These are phyloP conservation scores for Caryopteris hybrid DNA, from an alignment of 305 asterid species.

Conservation along the genomic window DNA sequence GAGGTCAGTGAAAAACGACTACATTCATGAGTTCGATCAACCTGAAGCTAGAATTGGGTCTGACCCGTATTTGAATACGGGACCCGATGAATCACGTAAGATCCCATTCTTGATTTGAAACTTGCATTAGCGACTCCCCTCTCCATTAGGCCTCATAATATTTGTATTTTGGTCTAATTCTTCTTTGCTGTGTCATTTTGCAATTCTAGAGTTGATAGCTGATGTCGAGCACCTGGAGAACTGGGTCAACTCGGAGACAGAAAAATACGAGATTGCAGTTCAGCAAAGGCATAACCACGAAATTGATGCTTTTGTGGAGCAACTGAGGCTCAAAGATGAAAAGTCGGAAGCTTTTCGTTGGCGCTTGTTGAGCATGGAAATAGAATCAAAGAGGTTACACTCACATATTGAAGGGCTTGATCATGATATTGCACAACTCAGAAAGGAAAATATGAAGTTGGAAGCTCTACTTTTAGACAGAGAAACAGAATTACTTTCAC, in stretches of 20 bases:
- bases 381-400: slow-evolving; percentile 68
- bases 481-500: slow-evolving; percentile 56
- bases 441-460: slow-evolving; percentile 57
- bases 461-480: slow-evolving; percentile 48
- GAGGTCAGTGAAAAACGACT: slow-evolving; percentile 20
- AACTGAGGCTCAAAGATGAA: slow-evolving; percentile 71
- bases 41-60: slow-evolving; percentile 26
- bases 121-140: background rate
- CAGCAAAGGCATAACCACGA: slow-evolving; percentile 64
- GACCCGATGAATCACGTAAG: slow-evolving; percentile 54
- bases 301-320: slow-evolving; percentile 83
- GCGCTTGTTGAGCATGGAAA: slow-evolving; percentile 75
- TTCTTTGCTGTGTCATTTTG: background rate
- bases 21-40: slow-evolving; percentile 28
- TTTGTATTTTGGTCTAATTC: background rate
- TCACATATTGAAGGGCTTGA: slow-evolving; percentile 56
- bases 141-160: background rate
- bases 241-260: slow-evolving; percentile 52
- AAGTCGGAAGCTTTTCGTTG: slow-evolving; percentile 65
- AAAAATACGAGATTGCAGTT: slow-evolving; percentile 33
- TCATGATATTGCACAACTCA: slow-evolving; percentile 45
- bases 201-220: slow-evolving; percentile 25
- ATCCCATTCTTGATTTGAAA: slow-evolving; percentile 4
- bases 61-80: slow-evolving; percentile 38
- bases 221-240: slow-evolving; percentile 46